Evolutionary conservation across 2,329 filamentous ascomycete genomes (phyloP).

Genomic region (Pestalotiopsis sp.): DNA sequence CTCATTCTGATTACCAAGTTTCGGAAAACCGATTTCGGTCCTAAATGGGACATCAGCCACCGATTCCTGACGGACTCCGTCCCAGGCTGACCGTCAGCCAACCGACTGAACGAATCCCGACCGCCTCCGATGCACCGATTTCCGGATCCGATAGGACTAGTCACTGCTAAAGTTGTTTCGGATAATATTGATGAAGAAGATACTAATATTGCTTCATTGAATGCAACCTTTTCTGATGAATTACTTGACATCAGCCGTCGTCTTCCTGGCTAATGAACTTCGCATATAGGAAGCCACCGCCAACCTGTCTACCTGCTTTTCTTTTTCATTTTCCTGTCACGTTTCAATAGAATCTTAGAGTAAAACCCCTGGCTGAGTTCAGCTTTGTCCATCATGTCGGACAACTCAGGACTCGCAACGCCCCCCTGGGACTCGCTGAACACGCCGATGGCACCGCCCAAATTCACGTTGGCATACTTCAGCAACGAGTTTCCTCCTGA

Average conservation of each 20-base stretch:
- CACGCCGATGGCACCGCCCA: slow-evolving; percentile 10
- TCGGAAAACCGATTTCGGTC: not conserved
- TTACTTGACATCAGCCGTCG: not conserved
- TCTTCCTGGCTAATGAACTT: not conserved
- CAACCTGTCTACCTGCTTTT: not conserved
- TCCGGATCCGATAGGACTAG: not conserved
- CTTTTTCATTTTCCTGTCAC: too few species aligned
- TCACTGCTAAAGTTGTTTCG: not conserved
- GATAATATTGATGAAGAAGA: not conserved
- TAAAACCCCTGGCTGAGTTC: not conserved
- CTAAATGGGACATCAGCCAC: not conserved
- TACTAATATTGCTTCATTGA: not conserved
- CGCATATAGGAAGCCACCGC: not conserved
- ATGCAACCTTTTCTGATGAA: not conserved
- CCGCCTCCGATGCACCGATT: not conserved
- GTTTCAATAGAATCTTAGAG: not conserved
- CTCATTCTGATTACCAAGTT: not conserved
- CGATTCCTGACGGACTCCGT: not conserved
- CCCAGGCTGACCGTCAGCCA: not conserved
- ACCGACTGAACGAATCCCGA: not conserved
- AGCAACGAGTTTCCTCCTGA: slow-evolving; percentile 52
- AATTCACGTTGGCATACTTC: slow-evolving; percentile 44
- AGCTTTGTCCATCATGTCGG: not conserved
- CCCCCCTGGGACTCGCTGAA: not conserved
- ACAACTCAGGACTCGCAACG: not conserved